These are phyloP conservation scores for Marasmius fiardii DNA, from an alignment of 1,284 basidiomycete species.

Conservation along the genomic window DNA sequence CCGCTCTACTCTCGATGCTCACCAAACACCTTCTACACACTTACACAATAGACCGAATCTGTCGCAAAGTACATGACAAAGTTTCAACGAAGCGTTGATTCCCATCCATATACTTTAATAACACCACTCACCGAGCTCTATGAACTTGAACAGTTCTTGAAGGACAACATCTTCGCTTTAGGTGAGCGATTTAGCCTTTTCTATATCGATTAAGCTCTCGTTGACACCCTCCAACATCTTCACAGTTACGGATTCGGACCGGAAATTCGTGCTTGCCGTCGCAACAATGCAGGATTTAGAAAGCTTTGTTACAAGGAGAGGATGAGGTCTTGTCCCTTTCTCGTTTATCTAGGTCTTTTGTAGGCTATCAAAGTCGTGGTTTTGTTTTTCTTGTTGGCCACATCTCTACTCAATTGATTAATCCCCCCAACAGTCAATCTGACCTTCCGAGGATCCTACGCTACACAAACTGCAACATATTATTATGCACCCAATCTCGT, in stretches of 20 bases:
- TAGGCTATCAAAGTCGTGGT: no score
- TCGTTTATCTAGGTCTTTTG: conserved; percentile 3
- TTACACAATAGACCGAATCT: conserved; percentile 70
- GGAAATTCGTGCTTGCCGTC: conserved; percentile 85
- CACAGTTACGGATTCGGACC: conserved; percentile 74
- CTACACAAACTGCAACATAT: no score
- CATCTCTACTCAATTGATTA: no score
- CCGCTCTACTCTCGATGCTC: background rate
- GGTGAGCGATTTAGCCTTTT: conserved; percentile 40
- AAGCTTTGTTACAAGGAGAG: conserved; percentile 59
- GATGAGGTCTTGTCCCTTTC: conserved; percentile 19
- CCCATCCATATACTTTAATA: conserved; percentile 73
- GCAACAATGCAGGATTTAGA: conserved; percentile 81
- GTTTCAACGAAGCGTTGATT: conserved; percentile 62
- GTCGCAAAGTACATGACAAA: conserved; percentile 69
- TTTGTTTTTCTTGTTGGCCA: no score
- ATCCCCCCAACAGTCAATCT: no score
- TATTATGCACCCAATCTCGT: no score
- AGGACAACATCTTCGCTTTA: conserved; percentile 71
- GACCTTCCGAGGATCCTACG: no score
- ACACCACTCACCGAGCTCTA: conserved; percentile 76
- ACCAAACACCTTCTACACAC: conserved; percentile 6
- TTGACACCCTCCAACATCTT: conserved; percentile 6
- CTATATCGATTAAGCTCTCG: background rate
- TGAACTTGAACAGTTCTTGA: conserved; percentile 75